Evolutionary conservation across 257 asterid species (phyloP), one percentile per base, ranked within the genome.

Genomic region (Solanum sitiens): DNA sequence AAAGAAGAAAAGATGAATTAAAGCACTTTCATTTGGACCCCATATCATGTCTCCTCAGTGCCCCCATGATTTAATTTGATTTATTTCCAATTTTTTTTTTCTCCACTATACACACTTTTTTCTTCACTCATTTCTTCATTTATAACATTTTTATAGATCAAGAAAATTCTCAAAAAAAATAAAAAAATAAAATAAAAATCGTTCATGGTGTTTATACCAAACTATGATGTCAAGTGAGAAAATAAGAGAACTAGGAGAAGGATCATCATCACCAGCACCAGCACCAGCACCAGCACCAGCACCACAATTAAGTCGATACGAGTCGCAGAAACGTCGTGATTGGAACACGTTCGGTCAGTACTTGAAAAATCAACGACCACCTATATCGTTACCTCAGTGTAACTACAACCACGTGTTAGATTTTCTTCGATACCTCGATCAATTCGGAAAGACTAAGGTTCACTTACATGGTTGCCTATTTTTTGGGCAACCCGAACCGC

Each of bases 311-410:
- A 86, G 87, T n/a, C 87, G 87, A 3, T 86, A 86, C 2, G 87
- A 86, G 10, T 86, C 87, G 0, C 87, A 84, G 2, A 84, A 84
- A 40, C 65, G 65, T 59, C 87, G 87, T 1, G 87, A 84, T 15
- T 86, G 87, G 87, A 67, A 86, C 71, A 86, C 87, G 12, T 86
- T 86, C 4, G 83, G 87, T 5, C 87, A 70, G 47, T 86, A 86
- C 15, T 6, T 86, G 35, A 86, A 68, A 53, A 86, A 70, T 44
- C 87, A 68, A 18, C 3, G 50, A 5, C 87, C 87, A 1, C 35
- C 87, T 0, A 12, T 70, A 20, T 16, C 67, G 3, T 44, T 70
- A 53, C 23, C 87, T 4, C 83, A 86, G 71, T 68, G 87, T 68
- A 86, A 70, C 47, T 86, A 86, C 1, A 68, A 30, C 9, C 83